Evolutionary conservation across 257 asterid genomes (phyloP), one percentile per base, ranked within the genome.

Genomic region (Nemophila menziesii): DNA sequence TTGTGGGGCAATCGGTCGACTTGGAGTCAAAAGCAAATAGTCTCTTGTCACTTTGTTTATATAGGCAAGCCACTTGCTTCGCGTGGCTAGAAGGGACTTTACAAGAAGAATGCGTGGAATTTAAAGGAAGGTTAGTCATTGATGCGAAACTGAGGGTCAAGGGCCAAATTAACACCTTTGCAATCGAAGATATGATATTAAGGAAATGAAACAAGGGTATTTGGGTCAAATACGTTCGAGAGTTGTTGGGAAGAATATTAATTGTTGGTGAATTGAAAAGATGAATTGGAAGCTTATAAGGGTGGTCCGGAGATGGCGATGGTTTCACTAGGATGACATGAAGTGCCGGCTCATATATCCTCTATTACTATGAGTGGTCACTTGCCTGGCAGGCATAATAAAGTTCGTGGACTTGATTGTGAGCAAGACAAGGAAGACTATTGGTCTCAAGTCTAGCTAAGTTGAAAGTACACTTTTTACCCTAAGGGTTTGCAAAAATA

Each of bases 301-400:
- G 4, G 22, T 26, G 23, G 51, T 15, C 7, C 23, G 0, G 22
- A 27, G 3, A 27, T 19, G 22, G 51, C 39, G 20, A 46, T 33
- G 15, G 40, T 46, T 46, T 46, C 51, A 16, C 23, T 46, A 11
- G 51, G 51, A 12, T 16, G 51, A 33, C 8, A 24, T 6, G 51
- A 33, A 22, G 51, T 39, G 3, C 39, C 17, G 36, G 39, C 51
- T 46, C 18, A 46, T 24, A 27, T 46, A 11, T 27, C 51, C 15
- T 8, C 22, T 8, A 18, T 27, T 14, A 46, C 39, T 2, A 33
- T 33, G 23, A 46, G 36, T 46, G 51, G 51, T 14, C n/a, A 20
- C 22, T 5, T 46, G 14, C 51, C 51, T n/a, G 40, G 85, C 93
- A 0, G 96, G 39, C 8, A 16, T 24, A 24, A 46, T 46, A 16